These are phyloP conservation scores for Alnus rubra DNA, from an alignment of 306 rosid genomes.

Conservation along the genomic window DNA sequence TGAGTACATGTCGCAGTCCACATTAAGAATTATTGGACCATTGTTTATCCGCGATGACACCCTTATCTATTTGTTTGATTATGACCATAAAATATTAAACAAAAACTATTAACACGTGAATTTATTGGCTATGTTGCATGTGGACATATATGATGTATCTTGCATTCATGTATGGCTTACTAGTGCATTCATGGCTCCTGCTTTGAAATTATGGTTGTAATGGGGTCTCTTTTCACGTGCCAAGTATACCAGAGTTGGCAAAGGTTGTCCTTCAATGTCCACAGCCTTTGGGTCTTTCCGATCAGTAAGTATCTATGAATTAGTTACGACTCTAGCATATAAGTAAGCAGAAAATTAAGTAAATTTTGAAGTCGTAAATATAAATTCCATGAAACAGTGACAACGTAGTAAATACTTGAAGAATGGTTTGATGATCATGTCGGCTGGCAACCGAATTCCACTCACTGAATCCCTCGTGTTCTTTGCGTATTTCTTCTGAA, in stretches of 20 bases:
- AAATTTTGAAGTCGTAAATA: background rate
- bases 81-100: background rate
- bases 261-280: constrained; percentile 8
- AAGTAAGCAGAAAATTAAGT: background rate
- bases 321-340: background rate
- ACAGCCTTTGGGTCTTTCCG: background rate
- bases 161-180: background rate
- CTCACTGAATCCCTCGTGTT: background rate
- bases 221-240: constrained; percentile 12
- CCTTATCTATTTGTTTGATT: constrained; percentile 3
- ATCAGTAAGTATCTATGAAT: background rate
- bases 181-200: constrained; percentile 13
- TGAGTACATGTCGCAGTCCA: constrained; percentile 12
- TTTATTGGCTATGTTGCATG: background rate
- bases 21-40: background rate
- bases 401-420: background rate
- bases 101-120: background rate
- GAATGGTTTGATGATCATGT: background rate
- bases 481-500: background rate
- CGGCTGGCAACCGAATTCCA: background rate
- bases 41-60: constrained; percentile 11
- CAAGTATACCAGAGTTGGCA: background rate
- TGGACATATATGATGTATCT: no score
- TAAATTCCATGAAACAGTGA: background rate
- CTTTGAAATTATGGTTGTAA: constrained; percentile 7